Evolutionary conservation across 257 asterid genomes (phyloP).

Genomic region (Anisodus acutangulus): DNA sequence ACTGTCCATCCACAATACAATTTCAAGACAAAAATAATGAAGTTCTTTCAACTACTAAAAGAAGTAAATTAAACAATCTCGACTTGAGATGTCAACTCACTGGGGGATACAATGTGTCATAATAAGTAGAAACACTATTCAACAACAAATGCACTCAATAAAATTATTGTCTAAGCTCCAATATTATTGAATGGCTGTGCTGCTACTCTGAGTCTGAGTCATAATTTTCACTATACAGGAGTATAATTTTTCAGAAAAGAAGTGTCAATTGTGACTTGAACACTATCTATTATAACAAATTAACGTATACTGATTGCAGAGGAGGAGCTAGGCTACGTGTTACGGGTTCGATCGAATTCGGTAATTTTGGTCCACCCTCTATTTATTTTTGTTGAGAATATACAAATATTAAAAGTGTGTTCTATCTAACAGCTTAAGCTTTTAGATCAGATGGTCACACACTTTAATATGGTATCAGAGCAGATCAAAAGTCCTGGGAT

Average conservation of each 20-base stretch:
- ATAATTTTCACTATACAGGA: no score
- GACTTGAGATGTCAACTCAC: neutral
- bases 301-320: neutral
- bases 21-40: neutral
- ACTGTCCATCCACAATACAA: neutral
- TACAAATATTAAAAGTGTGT: no score
- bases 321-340: no score
- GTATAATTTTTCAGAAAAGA: neutral
- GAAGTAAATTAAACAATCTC: neutral
- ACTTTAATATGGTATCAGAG: no score
- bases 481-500: no score
- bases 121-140: neutral
- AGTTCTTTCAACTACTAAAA: neutral
- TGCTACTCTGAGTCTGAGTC: neutral
- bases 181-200: neutral
- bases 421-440: no score
- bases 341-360: no score
- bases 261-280: neutral
- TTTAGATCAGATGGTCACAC: no score
- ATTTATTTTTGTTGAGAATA: no score
- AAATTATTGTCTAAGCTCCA: neutral
- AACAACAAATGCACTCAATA: neutral
- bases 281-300: neutral
- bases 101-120: neutral
- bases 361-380: no score